Base-by-base conservation (phyloP, 768 basidiomycete genomes). In the Pulveroboletus sp. region DNA sequence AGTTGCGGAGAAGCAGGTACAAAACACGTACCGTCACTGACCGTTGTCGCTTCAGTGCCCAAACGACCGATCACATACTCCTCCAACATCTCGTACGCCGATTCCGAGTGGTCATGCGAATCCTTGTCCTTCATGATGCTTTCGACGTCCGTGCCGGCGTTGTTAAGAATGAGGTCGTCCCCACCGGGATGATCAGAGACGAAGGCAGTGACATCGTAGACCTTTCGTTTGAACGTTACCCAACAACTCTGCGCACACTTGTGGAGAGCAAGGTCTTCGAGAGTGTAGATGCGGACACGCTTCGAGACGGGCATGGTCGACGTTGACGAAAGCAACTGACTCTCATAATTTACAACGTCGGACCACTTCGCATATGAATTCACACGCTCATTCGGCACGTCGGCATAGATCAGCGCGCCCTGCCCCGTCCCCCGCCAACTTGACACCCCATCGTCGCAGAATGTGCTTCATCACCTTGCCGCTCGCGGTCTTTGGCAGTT, bases 101-200 rank as follows among this genome's bases (percentile, higher is more conserved):
- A 79, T 24, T 91, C 84, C 3, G 90, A 93, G 67, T 98, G 96
- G 9, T 85, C 85, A 66, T 99, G 96, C 59, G 88, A 84, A 18
- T 74, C 64, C 56, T 75, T 69, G 69, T 95, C 85, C 60, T 78
- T 80, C 96, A 98, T 98, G 47, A 83, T 74, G 17, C 69, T 74
- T 17, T 77, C 86, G 44, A 98, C 76, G 64, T 96, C 91, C 69
- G 82, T 81, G 36, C 93, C 94, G 5, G 89, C 95, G 68, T 86
- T 78, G 39, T 82, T 72, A 35, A 93, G 70, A 58, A 99, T 81
- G 55, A 93, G 70, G 65, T 97, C 94, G 67, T 98, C 95, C 4
- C 94, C 93, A 56, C 95, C 95, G 10, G 94, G 93, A 65, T 96
- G 93, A 73, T 95, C 93, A 46, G 77, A 61, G 2, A 94, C 70